Conservation (phyloP, 257 asterid species). For the Ajuga chamaepitys region DNA sequence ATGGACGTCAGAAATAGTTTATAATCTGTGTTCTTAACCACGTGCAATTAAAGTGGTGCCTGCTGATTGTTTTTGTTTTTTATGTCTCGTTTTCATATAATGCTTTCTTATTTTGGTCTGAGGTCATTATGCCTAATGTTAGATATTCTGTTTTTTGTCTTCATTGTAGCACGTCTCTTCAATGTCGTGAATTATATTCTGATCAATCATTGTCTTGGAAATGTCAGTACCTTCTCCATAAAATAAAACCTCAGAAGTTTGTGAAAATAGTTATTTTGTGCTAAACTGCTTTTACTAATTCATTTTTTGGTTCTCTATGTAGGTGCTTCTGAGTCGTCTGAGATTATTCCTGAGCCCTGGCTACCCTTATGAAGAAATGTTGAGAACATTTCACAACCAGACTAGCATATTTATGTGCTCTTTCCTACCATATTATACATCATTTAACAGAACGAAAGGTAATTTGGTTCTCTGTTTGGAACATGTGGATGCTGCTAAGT, state of each 20-base stretch:
- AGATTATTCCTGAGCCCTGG: slow-evolving; percentile 92
- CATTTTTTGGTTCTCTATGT: slow-evolving; percentile 4
- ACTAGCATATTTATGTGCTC: slow-evolving; percentile 92
- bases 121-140: background rate
- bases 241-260: background rate
- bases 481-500: background rate
- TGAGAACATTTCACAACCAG: slow-evolving; percentile 87
- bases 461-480: slow-evolving; percentile 3
- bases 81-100: background rate
- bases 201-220: background rate
- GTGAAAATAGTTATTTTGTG: background rate
- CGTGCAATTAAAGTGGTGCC: background rate
- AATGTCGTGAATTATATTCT: background rate
- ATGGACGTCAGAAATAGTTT: background rate
- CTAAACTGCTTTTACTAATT: background rate
- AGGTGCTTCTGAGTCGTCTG: slow-evolving; percentile 90
- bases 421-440: slow-evolving; percentile 65
- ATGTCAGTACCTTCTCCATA: background rate
- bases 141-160: background rate
- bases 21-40: background rate
- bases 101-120: background rate
- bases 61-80: background rate
- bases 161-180: background rate
- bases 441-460: slow-evolving; percentile 90
- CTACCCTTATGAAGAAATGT: slow-evolving; percentile 88